A percentile compares a stretch with the other conserved stretches of the same genome.
Conservation (phyloP, 1,139 yeast species). For the Trichomonascaceae sp. region DNA sequence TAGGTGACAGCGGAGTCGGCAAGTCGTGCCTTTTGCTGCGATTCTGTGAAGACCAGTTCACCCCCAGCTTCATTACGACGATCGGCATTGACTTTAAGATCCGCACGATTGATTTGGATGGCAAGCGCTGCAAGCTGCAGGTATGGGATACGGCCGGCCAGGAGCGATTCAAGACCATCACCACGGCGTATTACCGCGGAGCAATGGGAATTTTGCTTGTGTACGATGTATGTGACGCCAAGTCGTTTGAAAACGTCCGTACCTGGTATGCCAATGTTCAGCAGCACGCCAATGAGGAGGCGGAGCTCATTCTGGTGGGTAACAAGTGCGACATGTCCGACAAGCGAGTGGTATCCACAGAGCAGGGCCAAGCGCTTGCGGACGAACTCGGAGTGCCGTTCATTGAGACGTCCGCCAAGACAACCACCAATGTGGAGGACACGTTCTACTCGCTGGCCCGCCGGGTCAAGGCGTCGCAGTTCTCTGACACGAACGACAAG, state of each 20-base stretch:
- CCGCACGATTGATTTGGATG: constrained; percentile 88
- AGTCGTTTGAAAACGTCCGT: constrained; percentile 74
- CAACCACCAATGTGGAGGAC: constrained; percentile 82
- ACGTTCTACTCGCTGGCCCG: constrained; percentile 87
- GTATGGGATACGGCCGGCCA: constrained; percentile 99
- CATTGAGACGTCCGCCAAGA: constrained; percentile 92
- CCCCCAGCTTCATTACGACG: constrained; percentile 91
- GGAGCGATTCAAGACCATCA: constrained; percentile 94
- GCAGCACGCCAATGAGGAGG: constrained; percentile 93
- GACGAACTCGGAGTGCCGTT: constrained; percentile 78
- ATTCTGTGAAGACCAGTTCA: constrained; percentile 94
- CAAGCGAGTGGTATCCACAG: constrained; percentile 61
- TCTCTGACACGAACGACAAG: constrained; percentile 21
- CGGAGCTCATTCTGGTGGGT: constrained; percentile 86
- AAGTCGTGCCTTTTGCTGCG: constrained; percentile 88
- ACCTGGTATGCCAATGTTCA: constrained; percentile 93
- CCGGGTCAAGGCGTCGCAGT: constrained; percentile 66
- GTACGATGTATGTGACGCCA: constrained; percentile 91
- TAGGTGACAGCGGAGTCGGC: constrained; percentile 94
- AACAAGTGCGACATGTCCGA: constrained; percentile 81
- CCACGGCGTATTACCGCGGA: constrained; percentile 96
- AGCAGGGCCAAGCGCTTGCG: constrained; percentile 88
- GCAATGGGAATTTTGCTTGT: constrained; percentile 97
- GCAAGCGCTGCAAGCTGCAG: constrained; percentile 84
- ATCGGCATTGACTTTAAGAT: constrained; percentile 97